Base-by-base conservation (phyloP, 345 rosid species). In the Ceriops decandra region DNA sequence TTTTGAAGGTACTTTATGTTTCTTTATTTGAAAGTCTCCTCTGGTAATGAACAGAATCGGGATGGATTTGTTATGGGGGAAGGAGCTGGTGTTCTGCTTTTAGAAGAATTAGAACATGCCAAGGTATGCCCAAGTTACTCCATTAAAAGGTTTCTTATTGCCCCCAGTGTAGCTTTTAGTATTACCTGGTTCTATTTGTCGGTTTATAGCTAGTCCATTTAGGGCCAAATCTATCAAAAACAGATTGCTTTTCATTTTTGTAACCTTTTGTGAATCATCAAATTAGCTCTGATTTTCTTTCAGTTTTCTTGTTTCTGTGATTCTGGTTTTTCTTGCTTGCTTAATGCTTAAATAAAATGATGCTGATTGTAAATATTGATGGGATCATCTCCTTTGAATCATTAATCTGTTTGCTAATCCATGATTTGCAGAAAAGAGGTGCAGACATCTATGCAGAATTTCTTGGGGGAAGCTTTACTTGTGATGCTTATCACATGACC, bases 31-130 rank as follows among this genome's bases (percentile, higher is more conserved):
- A 62, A 60, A 68, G 0, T 69, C 63, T 36, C 66, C 60, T 54
- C 74, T 58, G 32, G 62, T 70, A 24, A 57, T 78, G 33, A 68
- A 77, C 87, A 93, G 97, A 82, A 63, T 77, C 93, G 97, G 68
- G 98, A 93, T 88, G 98, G 98, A 77, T 90, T 93, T 62, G 98
- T 93, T 46, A 89, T 93, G 91, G 98, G 98, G 21, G 97, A 93
- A 79, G 98, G 98, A 84, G 90, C 97, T 49, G 97, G 98, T 53
- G 98, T 93, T 80, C 79, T 93, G 77, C 92, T 93, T 74, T 75
- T 93, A 80, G 98, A 91, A 81, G 97, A 91, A 76, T 75, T 91
- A 67, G 98, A 93, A 80, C 98, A 93, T 87, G 97, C 97, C 54
- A 88, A 90, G 98, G 98, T 93, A 85, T 59, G 10, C 9, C 17